phyloP scores from a whole-genome alignment of 345 rosid genomes.

The Euphorbia tirucalli region DNA sequence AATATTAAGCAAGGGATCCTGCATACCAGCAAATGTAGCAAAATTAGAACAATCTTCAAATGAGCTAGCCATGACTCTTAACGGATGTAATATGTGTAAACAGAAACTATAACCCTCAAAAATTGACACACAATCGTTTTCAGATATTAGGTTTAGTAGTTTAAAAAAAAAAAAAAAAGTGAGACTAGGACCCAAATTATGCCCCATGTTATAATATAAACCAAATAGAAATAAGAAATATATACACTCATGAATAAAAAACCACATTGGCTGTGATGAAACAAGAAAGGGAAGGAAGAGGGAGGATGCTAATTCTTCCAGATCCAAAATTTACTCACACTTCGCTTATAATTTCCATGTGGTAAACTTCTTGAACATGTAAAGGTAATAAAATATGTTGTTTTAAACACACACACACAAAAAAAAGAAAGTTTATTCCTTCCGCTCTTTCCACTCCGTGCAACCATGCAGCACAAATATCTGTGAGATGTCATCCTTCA shows the following conservation, averaged over 20 bases:
- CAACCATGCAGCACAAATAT: background rate
- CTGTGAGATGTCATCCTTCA: too few relatives aligned
- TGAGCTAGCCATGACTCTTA: background rate
- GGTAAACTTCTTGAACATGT: background rate
- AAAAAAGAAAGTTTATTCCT: background rate
- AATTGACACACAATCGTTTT: background rate
- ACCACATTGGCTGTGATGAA: background rate
- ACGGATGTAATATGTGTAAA: background rate
- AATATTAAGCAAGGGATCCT: conserved; percentile 72
- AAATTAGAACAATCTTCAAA: background rate
- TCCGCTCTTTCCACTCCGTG: background rate
- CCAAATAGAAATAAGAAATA: background rate
- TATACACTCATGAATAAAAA: too few relatives aligned
- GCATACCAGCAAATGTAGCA: conserved; percentile 20
- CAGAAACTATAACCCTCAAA: background rate
- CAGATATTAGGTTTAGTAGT: background rate
- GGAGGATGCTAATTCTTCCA: too few relatives aligned
- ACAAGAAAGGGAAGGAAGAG: background rate
- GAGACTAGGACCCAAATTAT: background rate
- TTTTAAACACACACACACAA: background rate
- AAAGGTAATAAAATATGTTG: background rate
- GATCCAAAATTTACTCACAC: too few relatives aligned
- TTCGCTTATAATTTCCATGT: background rate
- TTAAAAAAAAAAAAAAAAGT: background rate
- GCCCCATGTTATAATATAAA: background rate